Evolutionary conservation across 225 moss, liverwort and hornwort genomes (phyloP).

Genomic region (Neckera pumila): DNA sequence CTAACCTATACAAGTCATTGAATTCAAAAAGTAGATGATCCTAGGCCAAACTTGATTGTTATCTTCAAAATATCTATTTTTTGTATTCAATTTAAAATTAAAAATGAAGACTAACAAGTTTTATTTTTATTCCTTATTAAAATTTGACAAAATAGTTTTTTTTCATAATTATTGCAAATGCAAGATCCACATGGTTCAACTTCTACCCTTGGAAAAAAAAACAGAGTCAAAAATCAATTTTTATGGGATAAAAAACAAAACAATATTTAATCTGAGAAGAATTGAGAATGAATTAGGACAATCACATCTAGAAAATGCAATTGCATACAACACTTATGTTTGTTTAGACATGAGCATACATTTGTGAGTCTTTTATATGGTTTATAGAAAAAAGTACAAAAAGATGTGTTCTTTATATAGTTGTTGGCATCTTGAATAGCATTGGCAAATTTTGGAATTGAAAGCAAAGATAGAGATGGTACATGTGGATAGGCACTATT

Average conservation of each 20-base stretch:
- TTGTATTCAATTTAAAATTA: too few species aligned
- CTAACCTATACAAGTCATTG: too few species aligned
- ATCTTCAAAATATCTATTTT: not conserved
- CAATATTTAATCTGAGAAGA: not conserved
- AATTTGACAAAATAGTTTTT: not conserved
- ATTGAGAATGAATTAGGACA: not conserved
- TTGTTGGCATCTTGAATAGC: not conserved
- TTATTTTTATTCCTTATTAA: not conserved
- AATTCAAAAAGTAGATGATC: not conserved
- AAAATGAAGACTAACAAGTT: not conserved
- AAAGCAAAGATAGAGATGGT: not conserved
- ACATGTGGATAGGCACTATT: accelerated
- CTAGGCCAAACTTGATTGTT: not conserved
- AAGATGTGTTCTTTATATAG: accelerated
- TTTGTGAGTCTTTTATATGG: not conserved
- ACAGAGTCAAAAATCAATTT: accelerated
- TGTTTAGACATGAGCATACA: not conserved
- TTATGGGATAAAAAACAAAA: not conserved
- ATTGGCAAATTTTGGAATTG: accelerated
- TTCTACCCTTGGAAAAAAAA: not conserved
- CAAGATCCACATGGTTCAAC: not conserved
- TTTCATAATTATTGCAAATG: too few species aligned
- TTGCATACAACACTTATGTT: not conserved
- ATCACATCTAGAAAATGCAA: not conserved
- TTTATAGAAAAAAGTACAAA: not conserved